Evolutionary conservation across 768 basidiomycete species (phyloP), one percentile per base, ranked within the genome.

Genomic region (Tylopilus balloui): DNA sequence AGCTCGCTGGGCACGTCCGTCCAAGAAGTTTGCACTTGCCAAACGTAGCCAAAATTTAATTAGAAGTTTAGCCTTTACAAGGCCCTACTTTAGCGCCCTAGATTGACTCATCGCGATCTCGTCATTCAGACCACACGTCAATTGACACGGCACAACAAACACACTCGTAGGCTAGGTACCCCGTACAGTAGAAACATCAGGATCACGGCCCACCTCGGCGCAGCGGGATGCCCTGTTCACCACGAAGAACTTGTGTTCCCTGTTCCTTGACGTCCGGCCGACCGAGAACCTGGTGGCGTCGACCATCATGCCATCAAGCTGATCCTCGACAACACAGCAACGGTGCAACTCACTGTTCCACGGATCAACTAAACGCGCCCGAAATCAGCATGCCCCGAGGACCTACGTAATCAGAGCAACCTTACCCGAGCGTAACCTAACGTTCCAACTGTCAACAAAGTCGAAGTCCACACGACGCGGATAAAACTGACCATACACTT

Each of bases 161-260:
- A 48, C 3, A 38, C 42, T 24, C 5, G 14, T 25, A 31, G 23
- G 39, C 19, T 5, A 14, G 19, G 13, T 14, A 39, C 42, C n/a
- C 1, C 15, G 15, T 44, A 52, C 43, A 39, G 4, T 32, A 6
- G 21, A 15, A 32, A 40, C 17, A 31, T 28, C 14, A 14, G 14
- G 14, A 19, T n/a, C 7, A 20, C 15, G 4, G 4, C 27, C 25
- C 15, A 27, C 50, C 53, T 47, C 56, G 51, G 31, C 63, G 59
- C 37, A 38, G 53, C 6, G 70, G 69, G 39, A 72, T 64, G 3
- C 70, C 58, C 6, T 68, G 71, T 50, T 74, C 67, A 17, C 82
- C 82, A 21, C 74, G 71, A 24, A 83, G 69, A 21, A 83, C 79
- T 43, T 72, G 66, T 52, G 76, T 65, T 0, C 80, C 81, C 36